Conservation (phyloP, 768 basidiomycete species). For the Cystofilobasidium capitatum region DNA sequence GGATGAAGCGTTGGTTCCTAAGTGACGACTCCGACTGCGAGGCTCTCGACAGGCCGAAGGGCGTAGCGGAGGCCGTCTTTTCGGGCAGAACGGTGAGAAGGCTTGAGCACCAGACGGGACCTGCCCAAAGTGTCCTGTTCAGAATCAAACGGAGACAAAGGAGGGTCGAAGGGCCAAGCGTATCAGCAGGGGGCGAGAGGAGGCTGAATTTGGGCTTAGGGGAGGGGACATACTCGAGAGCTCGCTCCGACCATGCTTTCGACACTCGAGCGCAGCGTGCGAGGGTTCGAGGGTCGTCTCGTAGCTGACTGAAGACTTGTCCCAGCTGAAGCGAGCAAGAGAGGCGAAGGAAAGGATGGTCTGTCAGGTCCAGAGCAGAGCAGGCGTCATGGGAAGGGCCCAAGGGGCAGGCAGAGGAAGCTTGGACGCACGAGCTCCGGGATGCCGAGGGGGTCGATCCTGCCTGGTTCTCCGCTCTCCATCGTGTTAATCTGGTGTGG, state of each 20-base stretch:
- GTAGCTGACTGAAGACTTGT: conserved; percentile 6
- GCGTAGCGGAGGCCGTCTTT: neutral
- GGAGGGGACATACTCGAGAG: neutral
- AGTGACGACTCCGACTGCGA: conserved; percentile 4
- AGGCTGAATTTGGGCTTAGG: neutral
- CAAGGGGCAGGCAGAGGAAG: neutral
- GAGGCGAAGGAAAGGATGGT: too few relatives aligned
- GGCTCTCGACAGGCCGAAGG: neutral
- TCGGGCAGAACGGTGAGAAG: neutral
- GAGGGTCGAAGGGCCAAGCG: neutral
- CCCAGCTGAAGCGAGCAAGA: neutral
- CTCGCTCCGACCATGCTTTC: neutral
- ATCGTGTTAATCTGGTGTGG: neutral
- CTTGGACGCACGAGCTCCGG: conserved; percentile 3
- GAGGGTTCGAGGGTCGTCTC: neutral
- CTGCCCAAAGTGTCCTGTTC: conserved; percentile 1
- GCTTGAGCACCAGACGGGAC: conserved; percentile 7
- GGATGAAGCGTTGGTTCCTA: conserved; percentile 12
- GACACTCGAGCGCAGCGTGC: neutral
- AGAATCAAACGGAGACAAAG: too few relatives aligned
- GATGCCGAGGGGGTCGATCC: neutral
- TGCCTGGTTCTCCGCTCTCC: neutral
- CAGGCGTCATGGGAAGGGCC: too few relatives aligned
- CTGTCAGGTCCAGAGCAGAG: neutral
- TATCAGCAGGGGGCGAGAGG: neutral